phyloP scores from a whole-genome alignment of 2,329 filamentous ascomycete genomes.

The Sporothrix variecibatus region DNA sequence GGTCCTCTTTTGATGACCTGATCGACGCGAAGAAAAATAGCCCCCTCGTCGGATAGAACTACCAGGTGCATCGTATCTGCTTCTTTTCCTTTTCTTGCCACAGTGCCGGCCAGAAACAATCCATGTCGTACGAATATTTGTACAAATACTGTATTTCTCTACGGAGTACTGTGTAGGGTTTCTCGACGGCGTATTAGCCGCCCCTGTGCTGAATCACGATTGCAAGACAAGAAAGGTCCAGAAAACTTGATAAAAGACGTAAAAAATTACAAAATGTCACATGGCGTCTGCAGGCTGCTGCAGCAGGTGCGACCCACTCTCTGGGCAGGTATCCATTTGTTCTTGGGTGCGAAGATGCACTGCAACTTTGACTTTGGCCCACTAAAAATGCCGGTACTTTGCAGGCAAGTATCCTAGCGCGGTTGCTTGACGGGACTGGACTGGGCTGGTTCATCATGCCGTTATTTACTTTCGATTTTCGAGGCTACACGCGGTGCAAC shows the following conservation, averaged over 20 bases:
- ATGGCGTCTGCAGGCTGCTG: conserved; percentile 25
- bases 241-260: conserved; percentile 1
- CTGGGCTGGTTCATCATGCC: not conserved
- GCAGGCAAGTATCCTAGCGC: conserved; percentile 22
- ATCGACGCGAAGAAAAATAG: conserved; percentile 15
- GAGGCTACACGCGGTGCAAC: not conserved
- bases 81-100: not conserved
- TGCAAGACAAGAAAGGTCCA: not conserved
- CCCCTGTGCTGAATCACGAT: conserved; percentile 11
- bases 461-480: conserved; percentile 13
- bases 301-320: conserved; percentile 21
- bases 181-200: not conserved
- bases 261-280: conserved; percentile 23
- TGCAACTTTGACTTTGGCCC: conserved; percentile 8
- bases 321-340: conserved; percentile 11
- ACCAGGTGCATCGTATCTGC: conserved; percentile 8
- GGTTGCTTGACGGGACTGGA: not conserved
- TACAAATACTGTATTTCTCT: too few relatives aligned
- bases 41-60: not conserved
- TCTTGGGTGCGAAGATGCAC: conserved; percentile 3
- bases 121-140: not conserved
- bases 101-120: not conserved
- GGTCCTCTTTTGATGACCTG: conserved; percentile 19
- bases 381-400: conserved; percentile 28
- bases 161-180: too few relatives aligned